Conservation (phyloP, 441 rosid species). For the Raphanus hybrid region DNA sequence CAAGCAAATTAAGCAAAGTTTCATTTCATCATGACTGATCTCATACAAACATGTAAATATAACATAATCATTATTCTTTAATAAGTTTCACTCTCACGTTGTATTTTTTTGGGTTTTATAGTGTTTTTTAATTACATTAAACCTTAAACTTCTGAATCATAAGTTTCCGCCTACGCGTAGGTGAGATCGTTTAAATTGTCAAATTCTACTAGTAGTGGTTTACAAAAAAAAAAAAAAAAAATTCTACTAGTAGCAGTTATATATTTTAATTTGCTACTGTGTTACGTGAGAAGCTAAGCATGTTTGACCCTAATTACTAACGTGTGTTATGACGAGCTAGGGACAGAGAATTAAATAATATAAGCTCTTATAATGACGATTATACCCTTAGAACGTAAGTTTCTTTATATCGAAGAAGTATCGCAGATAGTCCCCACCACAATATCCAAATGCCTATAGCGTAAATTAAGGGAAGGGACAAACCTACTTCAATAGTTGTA, state of each 20-base stretch:
- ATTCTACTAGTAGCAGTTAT: too few species aligned
- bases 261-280: too few species aligned
- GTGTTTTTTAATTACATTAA: not conserved
- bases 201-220: conserved; percentile 1
- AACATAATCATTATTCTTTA: conserved; percentile 19
- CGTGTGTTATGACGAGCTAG: conserved; percentile 13
- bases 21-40: conserved; percentile 33
- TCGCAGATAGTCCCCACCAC: conserved; percentile 28
- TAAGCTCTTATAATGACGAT: not conserved
- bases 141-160: conserved; percentile 20
- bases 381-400: conserved; percentile 15
- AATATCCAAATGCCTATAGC: conserved; percentile 36
- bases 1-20: conserved; percentile 33
- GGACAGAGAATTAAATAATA: not conserved
- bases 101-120: not conserved
- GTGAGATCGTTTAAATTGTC: not conserved
- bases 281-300: too few species aligned
- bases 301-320: not conserved
- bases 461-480: conserved; percentile 43
- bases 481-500: conserved; percentile 31
- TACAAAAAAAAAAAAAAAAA: too few species aligned
- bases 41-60: conserved; percentile 15
- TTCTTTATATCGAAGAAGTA: conserved; percentile 8
- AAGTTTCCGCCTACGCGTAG: conserved; percentile 22
- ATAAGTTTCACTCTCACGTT: conserved; percentile 29